phyloP scores from a whole-genome alignment of 2,329 filamentous ascomycete genomes.

The Aspergillus bombycis region DNA sequence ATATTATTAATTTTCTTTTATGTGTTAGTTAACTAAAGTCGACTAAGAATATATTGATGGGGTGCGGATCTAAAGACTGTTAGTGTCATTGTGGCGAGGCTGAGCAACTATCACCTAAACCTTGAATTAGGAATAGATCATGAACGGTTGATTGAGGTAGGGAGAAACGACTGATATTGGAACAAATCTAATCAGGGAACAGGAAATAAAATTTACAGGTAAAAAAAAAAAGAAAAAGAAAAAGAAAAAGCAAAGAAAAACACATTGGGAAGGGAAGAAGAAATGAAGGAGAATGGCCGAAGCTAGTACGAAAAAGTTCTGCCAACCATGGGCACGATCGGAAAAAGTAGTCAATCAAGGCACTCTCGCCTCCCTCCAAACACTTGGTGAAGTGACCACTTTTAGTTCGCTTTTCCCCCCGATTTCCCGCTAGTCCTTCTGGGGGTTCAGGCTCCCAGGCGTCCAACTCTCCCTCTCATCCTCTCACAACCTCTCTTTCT shows the following conservation, averaged over 20 bases:
- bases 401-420: neutral
- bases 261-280: neutral
- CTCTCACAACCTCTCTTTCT: conserved; percentile 19
- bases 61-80: neutral
- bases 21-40: neutral
- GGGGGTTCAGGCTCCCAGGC: conserved; percentile 21
- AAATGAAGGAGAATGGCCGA: neutral
- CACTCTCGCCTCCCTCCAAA: conserved; percentile 1
- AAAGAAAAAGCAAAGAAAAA: neutral
- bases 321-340: conserved; percentile 1
- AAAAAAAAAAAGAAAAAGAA: neutral
- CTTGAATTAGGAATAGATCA: neutral
- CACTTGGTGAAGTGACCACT: neutral
- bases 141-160: neutral
- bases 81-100: conserved; percentile 1
- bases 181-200: neutral
- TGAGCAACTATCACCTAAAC: neutral
- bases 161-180: neutral
- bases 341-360: conserved; percentile 6
- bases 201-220: neutral
- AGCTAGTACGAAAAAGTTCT: neutral
- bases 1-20: neutral
- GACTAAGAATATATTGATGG: conserved; percentile 1
- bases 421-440: conserved; percentile 16
- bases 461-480: conserved; percentile 12